Evolutionary conservation across 2,329 filamentous ascomycete genomes (phyloP), one percentile per base, ranked within the genome.

Genomic region (Thielaviopsis cerberus): DNA sequence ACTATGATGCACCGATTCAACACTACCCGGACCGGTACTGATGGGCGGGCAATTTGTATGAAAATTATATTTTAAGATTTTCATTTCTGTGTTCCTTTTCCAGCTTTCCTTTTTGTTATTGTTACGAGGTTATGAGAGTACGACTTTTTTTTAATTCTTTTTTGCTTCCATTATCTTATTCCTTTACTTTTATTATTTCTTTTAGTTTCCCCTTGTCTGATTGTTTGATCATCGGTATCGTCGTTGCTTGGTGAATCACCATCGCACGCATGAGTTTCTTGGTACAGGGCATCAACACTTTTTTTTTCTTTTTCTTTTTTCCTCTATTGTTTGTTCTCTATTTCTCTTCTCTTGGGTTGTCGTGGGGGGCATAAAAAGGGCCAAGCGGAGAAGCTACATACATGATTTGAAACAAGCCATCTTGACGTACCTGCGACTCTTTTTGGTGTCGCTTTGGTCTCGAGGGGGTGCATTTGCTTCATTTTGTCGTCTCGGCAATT

Each of bases 281-380:
- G 20, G 24, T 51, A 23, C 48, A 51, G 48, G 22, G 48, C 22
- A 23, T 23, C 20, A 7, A 51, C 15, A 22, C 3, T n/a, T 60
- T 63, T 53, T 34, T 63, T 55, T 61, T 62, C 56, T 62, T 58
- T 58, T 30, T 57, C 63, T 58, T 62, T 64, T 45, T 63, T 61
- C 56, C 45, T 60, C 52, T 62, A 55, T 53, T 66, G 61, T 64
- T 67, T 64, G 63, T 64, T 62, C 65, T 63, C 52, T 56, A 53
- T 58, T 53, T 59, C 56, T 59, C 56, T 59, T 51, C 53, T 64
- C 60, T 63, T 59, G 65, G 17, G 41, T 58, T 24, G 51, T 26
- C 30, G 22, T 34, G 25, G 34, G 15, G 48, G 22, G 54, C 22
- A 48, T 23, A 30, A n/a, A 23, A 51, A 51, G 51, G 26, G 24